These are phyloP conservation scores for Mucor irregularis DNA, from an alignment of 371 early-diverging fungal species.

Conservation along the genomic window DNA sequence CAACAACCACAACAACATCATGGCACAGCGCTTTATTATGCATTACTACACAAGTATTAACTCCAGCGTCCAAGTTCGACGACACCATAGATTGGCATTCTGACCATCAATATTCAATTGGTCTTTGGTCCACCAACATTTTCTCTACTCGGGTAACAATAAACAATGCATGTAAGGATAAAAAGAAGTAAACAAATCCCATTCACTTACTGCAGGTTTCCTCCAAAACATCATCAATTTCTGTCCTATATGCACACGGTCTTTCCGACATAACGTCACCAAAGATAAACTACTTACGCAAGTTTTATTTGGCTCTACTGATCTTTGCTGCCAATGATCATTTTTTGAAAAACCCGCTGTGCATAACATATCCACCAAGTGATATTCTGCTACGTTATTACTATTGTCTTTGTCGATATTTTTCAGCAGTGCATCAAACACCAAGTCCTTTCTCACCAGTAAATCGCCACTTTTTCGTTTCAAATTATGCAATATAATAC, in stretches of 20 bases:
- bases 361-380: conserved; percentile 82
- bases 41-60: conserved; percentile 56
- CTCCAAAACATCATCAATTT: conserved; percentile 72
- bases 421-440: conserved; percentile 64
- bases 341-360: conserved; percentile 73
- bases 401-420: too few species aligned
- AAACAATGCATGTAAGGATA: neutral
- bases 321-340: conserved; percentile 76
- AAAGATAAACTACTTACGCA: conserved; percentile 65
- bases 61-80: conserved; percentile 75
- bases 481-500: conserved; percentile 10
- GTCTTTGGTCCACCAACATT: conserved; percentile 66
- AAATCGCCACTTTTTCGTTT: conserved; percentile 58
- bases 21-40: neutral
- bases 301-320: conserved; percentile 65
- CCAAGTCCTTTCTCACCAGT: conserved; percentile 55
- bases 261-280: conserved; percentile 53
- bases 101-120: conserved; percentile 52
- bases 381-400: conserved; percentile 58
- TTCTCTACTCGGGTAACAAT: neutral
- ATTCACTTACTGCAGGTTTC: conserved; percentile 66
- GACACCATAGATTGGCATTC: conserved; percentile 64
- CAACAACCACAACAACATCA: neutral
- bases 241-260: conserved; percentile 62
- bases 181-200: neutral